Conservation (phyloP, 495 filamentous ascomycete genomes). For the Trichoderma parareesei region DNA sequence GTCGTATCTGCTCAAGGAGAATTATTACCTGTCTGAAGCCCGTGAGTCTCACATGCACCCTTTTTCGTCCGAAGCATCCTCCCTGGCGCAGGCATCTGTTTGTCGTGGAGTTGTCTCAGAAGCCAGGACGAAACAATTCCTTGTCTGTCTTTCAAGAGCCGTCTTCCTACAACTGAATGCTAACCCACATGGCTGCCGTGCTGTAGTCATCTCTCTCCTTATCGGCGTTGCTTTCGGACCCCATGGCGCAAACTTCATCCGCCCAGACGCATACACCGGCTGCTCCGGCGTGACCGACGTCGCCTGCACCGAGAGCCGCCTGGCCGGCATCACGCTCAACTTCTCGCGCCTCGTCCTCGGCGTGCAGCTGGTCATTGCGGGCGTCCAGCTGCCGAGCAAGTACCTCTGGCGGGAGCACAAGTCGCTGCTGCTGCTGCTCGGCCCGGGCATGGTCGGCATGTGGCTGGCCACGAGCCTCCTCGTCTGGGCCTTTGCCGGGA, state of each 20-base stretch:
- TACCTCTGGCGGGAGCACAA: conserved; percentile 79
- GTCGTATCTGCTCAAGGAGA: conserved; percentile 82
- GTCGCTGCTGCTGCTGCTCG: conserved; percentile 64
- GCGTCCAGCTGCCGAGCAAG: conserved; percentile 82
- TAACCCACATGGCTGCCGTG: neutral
- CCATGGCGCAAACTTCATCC: conserved; percentile 67
- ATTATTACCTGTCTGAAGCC: conserved; percentile 86
- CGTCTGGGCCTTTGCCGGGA: conserved; percentile 70
- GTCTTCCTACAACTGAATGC: neutral
- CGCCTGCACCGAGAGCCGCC: conserved; percentile 36
- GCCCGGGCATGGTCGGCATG: conserved; percentile 82
- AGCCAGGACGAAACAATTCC: too few species aligned
- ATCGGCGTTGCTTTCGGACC: conserved; percentile 74
- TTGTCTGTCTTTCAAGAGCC: neutral
- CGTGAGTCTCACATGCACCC: conserved; percentile 41
- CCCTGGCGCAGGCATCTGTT: too few species aligned
- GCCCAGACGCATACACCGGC: conserved; percentile 64
- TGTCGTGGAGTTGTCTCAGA: too few species aligned
- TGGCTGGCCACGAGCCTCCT: conserved; percentile 77
- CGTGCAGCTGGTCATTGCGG: conserved; percentile 83
- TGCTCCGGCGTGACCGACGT: neutral
- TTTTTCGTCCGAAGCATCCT: neutral
- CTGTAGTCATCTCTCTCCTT: conserved; percentile 69
- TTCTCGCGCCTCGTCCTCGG: conserved; percentile 86
- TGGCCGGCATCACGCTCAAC: conserved; percentile 53